Base-by-base conservation (phyloP, 106 monocot species). In the Posidonia australis region DNA sequence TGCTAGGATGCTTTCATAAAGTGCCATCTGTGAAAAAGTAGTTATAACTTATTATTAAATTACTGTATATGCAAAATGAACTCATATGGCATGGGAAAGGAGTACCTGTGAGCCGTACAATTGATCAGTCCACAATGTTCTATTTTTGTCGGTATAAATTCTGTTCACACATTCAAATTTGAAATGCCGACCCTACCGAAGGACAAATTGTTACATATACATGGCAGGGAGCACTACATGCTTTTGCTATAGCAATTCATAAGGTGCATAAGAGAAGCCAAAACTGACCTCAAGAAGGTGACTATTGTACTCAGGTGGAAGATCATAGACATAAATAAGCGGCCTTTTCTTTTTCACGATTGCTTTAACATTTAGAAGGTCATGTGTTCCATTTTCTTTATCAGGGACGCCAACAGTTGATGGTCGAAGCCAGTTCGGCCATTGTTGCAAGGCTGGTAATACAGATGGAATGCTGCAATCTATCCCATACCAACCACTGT, bases 251-350 rank as follows among this genome's bases (percentile, higher is more conserved):
- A n/a, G n/a, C n/a, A 36, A 36, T 7, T 36, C 36, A 36, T 36
- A 36, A 2, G 7, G 7, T 36, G 36, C 36, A 36, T 36, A 36
- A 36, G 61, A 61, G 5, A 30, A 22, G 10, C 27, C 11, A 21
- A 29, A 14, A 14, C 13, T 21, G 24, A 87, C 86, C 83, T 98
- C 98, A 60, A 98, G 82, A 74, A 98, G 98, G 49, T 87, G 90
- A 57, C 83, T 85, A 52, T 98, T 79, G 64, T 87, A 98, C 19
- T 98, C 85, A 17, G 98, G 85, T 29, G 91, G 98, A 32, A 98
- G 72, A 76, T 98, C 98, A 77, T 98, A 98, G 16, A 98, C 85
- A 72, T 98, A 98, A 43, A 98, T 88, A 64, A 98, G 91, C 60
- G 98, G 98, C 49, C 98, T 79, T 67, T 73, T 98, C 74, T 98